These are phyloP conservation scores for Naematelia encephala DNA, from an alignment of 768 basidiomycete species.

Conservation along the genomic window DNA sequence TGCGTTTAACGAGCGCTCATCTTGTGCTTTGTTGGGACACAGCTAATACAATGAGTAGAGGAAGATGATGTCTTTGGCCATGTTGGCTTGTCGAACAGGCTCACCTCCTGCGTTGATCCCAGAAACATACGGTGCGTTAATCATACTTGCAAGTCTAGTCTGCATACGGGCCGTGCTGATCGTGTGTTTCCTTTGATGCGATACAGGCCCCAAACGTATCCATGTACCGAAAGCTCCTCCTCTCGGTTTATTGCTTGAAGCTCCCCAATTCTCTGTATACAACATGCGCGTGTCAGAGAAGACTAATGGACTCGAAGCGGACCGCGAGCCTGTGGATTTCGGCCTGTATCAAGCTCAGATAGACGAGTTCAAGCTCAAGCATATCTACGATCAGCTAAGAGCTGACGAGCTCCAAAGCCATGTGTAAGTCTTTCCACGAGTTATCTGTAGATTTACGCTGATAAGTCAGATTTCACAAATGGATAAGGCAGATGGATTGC, in stretches of 20 bases:
- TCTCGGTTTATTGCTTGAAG: slow-evolving; percentile 83
- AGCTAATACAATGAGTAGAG: slow-evolving; percentile 59
- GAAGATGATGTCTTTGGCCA: slow-evolving; percentile 89
- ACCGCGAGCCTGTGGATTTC: slow-evolving; percentile 51
- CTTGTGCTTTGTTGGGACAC: slow-evolving; percentile 13
- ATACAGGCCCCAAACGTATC: slow-evolving; percentile 59
- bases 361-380: slow-evolving; percentile 73
- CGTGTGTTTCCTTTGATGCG: not conserved
- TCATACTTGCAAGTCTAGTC: not conserved
- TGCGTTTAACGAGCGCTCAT: too few relatives aligned
- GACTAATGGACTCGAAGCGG: slow-evolving; percentile 21
- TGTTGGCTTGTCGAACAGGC: slow-evolving; percentile 71
- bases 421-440: slow-evolving; percentile 58
- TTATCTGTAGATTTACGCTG: slow-evolving; percentile 2
- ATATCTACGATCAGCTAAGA: slow-evolving; percentile 84
- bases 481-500: slow-evolving; percentile 42
- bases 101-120: slow-evolving; percentile 69
- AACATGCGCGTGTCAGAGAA: slow-evolving; percentile 46
- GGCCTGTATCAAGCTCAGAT: slow-evolving; percentile 65
- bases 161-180: not conserved
- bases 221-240: slow-evolving; percentile 95
- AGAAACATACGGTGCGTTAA: slow-evolving; percentile 63
- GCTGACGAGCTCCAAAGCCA: slow-evolving; percentile 73
- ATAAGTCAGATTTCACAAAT: slow-evolving; percentile 39
- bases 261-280: slow-evolving; percentile 54